Evolutionary conservation across 306 rosid species (phyloP).

Genomic region (Dalbergia cultrata): DNA sequence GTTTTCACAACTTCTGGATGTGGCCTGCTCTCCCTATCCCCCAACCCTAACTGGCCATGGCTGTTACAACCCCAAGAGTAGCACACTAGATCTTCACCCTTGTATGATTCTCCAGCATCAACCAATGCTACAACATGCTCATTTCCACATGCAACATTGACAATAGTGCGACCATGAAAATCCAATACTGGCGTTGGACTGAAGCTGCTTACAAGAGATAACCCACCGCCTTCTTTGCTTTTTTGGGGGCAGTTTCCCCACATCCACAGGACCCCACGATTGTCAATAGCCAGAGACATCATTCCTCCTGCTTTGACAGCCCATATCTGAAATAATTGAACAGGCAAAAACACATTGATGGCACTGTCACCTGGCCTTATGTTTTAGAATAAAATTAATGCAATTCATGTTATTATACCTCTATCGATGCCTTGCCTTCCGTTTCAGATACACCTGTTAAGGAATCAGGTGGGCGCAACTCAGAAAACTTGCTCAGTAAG

Average conservation of each 20-base stretch:
- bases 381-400: conserved; percentile 15
- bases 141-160: conserved; percentile 92
- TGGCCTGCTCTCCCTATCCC: conserved; percentile 70
- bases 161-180: conserved; percentile 75
- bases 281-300: conserved; percentile 87
- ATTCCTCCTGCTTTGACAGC: conserved; percentile 90
- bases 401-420: conserved; percentile 54
- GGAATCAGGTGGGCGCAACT: conserved; percentile 55
- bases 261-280: conserved; percentile 76
- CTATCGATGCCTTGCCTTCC: conserved; percentile 51
- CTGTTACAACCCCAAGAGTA: conserved; percentile 90
- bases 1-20: conserved; percentile 67
- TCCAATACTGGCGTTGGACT: conserved; percentile 80
- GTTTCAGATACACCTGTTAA: conserved; percentile 52
- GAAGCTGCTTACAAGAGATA: conserved; percentile 65
- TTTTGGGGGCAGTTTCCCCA: conserved; percentile 88
- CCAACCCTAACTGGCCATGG: conserved; percentile 90
- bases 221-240: conserved; percentile 56
- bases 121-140: conserved; percentile 83
- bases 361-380: neutral
- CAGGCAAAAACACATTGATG: conserved; percentile 22
- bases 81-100: conserved; percentile 71
- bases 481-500: conserved; percentile 66
- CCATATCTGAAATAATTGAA: conserved; percentile 59
- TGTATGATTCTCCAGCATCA: conserved; percentile 60